Base-by-base conservation (phyloP, 495 filamentous ascomycete species). In the Annulohypoxylon nitens region DNA sequence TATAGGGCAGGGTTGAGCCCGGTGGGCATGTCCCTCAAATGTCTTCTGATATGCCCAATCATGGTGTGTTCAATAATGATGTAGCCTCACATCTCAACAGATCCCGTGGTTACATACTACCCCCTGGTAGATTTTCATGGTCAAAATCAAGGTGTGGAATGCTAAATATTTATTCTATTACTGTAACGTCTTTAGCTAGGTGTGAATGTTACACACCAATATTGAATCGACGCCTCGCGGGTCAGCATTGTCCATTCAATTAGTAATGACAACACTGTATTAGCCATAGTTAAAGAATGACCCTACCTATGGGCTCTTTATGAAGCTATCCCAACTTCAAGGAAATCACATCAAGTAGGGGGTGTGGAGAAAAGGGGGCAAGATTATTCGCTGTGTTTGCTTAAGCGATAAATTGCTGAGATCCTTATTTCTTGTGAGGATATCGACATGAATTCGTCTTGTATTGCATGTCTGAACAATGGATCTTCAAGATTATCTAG, bases 11-110 rank as follows among this genome's bases (percentile, higher is more conserved):
- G 30, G 45, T 51, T 51, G 33, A 50, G 9, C 14, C 64, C 55
- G 64, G 64, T 60, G 64, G 64, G 64, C 43, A 33, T 25, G 14
- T 51, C 45, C 64, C 64, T 60, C 20, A 39, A 60, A 51, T 37
- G 20, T 16, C 8, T 41, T 16, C 14, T 33, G 26, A 48, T 60
- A 58, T 23, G 30, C 11, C 23, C 34, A 20, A 39, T 33, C 36
- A 23, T 66, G 10, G 26, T n/a, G n/a, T n/a, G n/a, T n/a, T n/a
- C n/a, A n/a, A n/a, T n/a, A n/a, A n/a, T n/a, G n/a, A n/a, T n/a
- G n/a, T n/a, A n/a, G n/a, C n/a, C n/a, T n/a, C n/a, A n/a, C n/a
- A n/a, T n/a, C n/a, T n/a, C 23, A 20, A 11, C 7, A 33, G 50
- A 54, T 54, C 50, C 20, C 51, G 23, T 25, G 23, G 25, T 55